Base-by-base conservation (phyloP, 345 rosid species). In the Camelina neglecta region DNA sequence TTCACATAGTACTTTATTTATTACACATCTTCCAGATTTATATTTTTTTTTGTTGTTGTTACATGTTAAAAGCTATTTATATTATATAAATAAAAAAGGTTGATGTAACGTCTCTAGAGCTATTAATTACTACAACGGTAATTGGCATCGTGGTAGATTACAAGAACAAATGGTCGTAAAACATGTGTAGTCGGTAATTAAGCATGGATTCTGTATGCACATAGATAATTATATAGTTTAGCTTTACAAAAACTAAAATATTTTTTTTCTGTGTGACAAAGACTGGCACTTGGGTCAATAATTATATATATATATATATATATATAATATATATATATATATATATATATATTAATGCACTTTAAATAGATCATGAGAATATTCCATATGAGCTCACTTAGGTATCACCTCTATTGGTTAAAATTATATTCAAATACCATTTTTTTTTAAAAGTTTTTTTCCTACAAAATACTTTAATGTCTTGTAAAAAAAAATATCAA, bases 111-210 rank as follows among this genome's bases (percentile, higher is more conserved):
- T 75, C 35, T 59, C 23, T 49, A 26, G 54, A 51, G 69, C 64
- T 69, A 61, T 53, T 44, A 44, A 31, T 59, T 69, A 60, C 33
- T 20, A 10, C 49, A 68, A 20, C 31, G 18, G 69, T 38, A 21
- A 53, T 70, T 70, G 66, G 72, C 65, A 45, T 15, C 15, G 51
- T 65, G 59, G 60, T 41, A 69, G 39, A 60, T 75, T 75, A 69
- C 79, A 76, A 69, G 58, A 76, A 61, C 64, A 33, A 44, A 61
- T 33, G 56, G 65, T 55, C 55, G 58, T 54, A 44, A 69, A 39
- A 55, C 71, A 76, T 69, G 70, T 76, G 75, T 58, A 69, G 51
- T 41, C 70, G 65, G 71, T 69, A 76, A 62, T 57, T 69, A 54
- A 70, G 60, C 65, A 36, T 55, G 65, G 12, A 60, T 49, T 18